phyloP scores from a whole-genome alignment of 352 stramenopile species.

The Globisporangium camurandrum region DNA sequence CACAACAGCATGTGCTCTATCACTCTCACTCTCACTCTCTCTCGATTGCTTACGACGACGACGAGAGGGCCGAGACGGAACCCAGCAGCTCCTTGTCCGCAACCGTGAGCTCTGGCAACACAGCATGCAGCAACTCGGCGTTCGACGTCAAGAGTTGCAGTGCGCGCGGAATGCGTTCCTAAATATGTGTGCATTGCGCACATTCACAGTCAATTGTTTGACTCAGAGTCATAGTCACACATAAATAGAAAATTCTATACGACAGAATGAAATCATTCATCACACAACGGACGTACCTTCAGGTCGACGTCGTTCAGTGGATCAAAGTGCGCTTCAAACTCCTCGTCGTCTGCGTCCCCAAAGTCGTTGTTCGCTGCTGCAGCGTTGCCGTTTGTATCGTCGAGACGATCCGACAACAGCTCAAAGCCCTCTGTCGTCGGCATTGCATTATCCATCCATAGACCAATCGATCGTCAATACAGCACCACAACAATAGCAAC shows the following conservation, averaged over 20 bases:
- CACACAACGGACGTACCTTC: slow-evolving; percentile 31
- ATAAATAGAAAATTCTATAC: too few species aligned
- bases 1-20: too few species aligned
- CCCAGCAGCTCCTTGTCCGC: slow-evolving; percentile 60
- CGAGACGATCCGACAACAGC: slow-evolving; percentile 59
- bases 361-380: slow-evolving; percentile 33
- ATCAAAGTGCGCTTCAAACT: slow-evolving; percentile 78
- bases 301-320: slow-evolving; percentile 72
- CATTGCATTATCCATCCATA: too few species aligned
- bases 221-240: too few species aligned
- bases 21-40: too few species aligned
- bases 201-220: too few species aligned
- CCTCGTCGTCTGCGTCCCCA: slow-evolving; percentile 59
- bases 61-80: slow-evolving; percentile 33
- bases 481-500: too few species aligned
- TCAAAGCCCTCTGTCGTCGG: slow-evolving; percentile 67
- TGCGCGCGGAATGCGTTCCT: slow-evolving; percentile 53
- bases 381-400: slow-evolving; percentile 18
- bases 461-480: too few species aligned
- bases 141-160: slow-evolving; percentile 47
- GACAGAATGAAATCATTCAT: too few species aligned
- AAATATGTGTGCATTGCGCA: neutral
- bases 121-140: slow-evolving; percentile 40
- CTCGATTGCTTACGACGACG: slow-evolving; percentile 24
- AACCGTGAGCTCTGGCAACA: slow-evolving; percentile 61